Evolutionary conservation across 768 basidiomycete species (phyloP), one percentile per base, ranked within the genome.

Genomic region (Pilatotrama ljubarskyi): DNA sequence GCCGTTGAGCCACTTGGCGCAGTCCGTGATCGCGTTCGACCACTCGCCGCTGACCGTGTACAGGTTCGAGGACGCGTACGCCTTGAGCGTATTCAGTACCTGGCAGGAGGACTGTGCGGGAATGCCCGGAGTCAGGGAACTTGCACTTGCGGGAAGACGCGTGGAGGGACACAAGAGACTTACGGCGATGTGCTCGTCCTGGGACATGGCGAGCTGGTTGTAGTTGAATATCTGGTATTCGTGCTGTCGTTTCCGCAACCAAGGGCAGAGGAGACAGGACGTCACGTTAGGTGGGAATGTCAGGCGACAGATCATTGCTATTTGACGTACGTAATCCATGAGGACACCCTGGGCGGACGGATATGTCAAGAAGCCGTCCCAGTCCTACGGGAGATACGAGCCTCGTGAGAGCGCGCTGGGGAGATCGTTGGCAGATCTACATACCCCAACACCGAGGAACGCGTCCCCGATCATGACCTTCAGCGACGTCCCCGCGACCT

Each of bases 11-110:
- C 88, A 93, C 65, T 73, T 73, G 0, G 91, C 86, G 66, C 91
- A 93, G 69, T 91, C 90, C 0, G 88, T 91, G 9, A 79, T 72
- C 0, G 88, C 85, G 20, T 80, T 84, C 15, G 88, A 88, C 85
- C 89, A 94, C 77, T 94, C 92, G 22, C 91, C 90, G 13, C 87
- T 77, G 29, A 91, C 76, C 2, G 88, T 91, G 86, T 86, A 91
- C 32, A 92, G 75, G 62, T 87, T 86, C 10, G 75, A 72, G 5
- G 76, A 59, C 6, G 83, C 77, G 67, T 77, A 89, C 2, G 71
- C 60, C 3, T 76, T 71, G 18, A 88, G 76, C 47, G 67, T 75
- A 25, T 76, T 68, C 13, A 78, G 77, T 55, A 80, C 76, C 37
- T 75, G 75, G 69, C 90, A 91, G 0, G 84, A 83, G 55, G 78